Evolutionary conservation across 768 basidiomycete genomes (phyloP).

Genomic region (Hemileccinum impolitum): DNA sequence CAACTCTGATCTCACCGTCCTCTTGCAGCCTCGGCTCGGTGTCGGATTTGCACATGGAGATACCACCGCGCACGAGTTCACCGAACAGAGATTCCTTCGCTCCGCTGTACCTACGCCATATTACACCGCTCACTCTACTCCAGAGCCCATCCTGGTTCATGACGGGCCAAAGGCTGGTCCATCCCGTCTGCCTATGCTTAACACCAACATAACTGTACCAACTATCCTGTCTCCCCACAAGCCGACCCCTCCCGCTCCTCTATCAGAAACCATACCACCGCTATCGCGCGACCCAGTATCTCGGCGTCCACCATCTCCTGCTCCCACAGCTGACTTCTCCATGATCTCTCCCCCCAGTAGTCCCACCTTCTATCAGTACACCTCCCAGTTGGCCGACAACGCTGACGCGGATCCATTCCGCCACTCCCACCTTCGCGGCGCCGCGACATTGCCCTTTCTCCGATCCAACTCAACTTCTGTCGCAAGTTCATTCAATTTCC

Average conservation of each 20-base stretch:
- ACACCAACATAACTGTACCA: slow-evolving; percentile 16
- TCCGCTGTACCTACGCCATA: slow-evolving; percentile 29
- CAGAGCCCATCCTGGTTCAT: slow-evolving; percentile 21
- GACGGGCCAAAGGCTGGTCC: slow-evolving; percentile 24
- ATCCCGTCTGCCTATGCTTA: slow-evolving; percentile 23
- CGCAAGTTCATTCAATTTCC: slow-evolving; percentile 19
- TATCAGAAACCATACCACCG: slow-evolving; percentile 26
- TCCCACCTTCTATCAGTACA: slow-evolving; percentile 31
- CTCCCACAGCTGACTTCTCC: slow-evolving; percentile 45
- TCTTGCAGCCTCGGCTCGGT: slow-evolving; percentile 8
- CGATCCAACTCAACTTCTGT: slow-evolving; percentile 26
- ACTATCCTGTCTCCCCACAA: background rate
- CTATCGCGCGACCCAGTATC: slow-evolving; percentile 6
- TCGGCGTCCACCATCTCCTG: slow-evolving; percentile 42
- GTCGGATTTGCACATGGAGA: slow-evolving; percentile 14
- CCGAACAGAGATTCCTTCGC: slow-evolving; percentile 19
- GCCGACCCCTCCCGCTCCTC: slow-evolving; percentile 28
- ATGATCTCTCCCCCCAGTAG: slow-evolving; percentile 42
- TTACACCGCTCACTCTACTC: slow-evolving; percentile 31
- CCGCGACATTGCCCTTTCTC: slow-evolving; percentile 30
- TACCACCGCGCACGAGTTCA: slow-evolving; percentile 3
- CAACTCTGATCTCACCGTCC: slow-evolving; percentile 22
- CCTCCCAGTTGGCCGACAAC: slow-evolving; percentile 25
- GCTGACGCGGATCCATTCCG: slow-evolving; percentile 21
- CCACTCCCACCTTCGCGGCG: slow-evolving; percentile 18